Evolutionary conservation across 495 filamentous ascomycete genomes (phyloP).

Genomic region (Polyplosphaeria fusca): DNA sequence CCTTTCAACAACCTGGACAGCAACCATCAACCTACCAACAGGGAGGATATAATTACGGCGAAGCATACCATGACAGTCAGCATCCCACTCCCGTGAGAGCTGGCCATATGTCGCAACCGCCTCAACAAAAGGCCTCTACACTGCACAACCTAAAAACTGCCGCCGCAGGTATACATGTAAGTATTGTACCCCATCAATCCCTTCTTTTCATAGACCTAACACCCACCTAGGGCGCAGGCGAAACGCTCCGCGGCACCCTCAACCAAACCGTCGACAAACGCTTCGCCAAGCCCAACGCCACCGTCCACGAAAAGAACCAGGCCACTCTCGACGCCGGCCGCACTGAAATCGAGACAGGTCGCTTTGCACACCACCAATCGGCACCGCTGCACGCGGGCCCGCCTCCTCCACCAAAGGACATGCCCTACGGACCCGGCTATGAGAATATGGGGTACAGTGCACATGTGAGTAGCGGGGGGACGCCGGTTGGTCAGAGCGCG

Average conservation of each 20-base stretch:
- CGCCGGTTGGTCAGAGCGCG: not conserved
- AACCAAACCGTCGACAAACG: conserved; percentile 24
- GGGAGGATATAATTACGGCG: conserved; percentile 1
- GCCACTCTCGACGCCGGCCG: conserved; percentile 17
- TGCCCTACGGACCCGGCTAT: not conserved
- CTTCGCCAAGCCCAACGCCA: conserved; percentile 8
- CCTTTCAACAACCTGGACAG: too few relatives aligned
- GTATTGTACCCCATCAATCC: not conserved
- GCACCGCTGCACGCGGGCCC: not conserved
- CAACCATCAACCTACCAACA: too few relatives aligned
- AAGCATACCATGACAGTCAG: not conserved
- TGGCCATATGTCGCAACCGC: conserved; percentile 5
- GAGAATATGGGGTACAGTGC: not conserved
- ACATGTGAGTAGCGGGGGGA: not conserved
- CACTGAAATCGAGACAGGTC: conserved; percentile 27
- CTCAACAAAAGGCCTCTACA: conserved; percentile 18
- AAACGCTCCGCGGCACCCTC: conserved; percentile 30
- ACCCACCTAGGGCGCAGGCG: conserved; percentile 26
- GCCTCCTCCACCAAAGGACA: not conserved
- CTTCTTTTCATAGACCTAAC: not conserved
- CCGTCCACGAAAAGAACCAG: conserved; percentile 16
- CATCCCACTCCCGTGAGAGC: conserved; percentile 11
- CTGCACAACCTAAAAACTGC: conserved; percentile 29
- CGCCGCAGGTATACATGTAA: conserved; percentile 32
- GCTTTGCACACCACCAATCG: conserved; percentile 7